Evolutionary conservation across 2,329 filamentous ascomycete genomes (phyloP).

Genomic region (Capronia coronata): DNA sequence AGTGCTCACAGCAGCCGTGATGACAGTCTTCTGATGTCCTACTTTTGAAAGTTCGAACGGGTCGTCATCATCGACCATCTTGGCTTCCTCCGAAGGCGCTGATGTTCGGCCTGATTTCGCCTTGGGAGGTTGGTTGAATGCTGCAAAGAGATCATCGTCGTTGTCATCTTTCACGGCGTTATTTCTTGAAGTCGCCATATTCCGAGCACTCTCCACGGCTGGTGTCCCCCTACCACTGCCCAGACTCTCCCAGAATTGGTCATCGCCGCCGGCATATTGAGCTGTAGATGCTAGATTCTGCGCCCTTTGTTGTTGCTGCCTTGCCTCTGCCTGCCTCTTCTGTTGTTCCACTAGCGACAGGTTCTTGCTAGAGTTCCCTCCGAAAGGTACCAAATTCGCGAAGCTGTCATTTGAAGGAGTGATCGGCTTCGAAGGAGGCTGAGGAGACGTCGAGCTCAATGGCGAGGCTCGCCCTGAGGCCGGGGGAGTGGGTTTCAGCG

Average conservation of each 20-base stretch:
- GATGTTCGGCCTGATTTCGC: constrained; percentile 30
- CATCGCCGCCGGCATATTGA: constrained; percentile 63
- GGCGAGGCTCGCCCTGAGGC: constrained; percentile 42
- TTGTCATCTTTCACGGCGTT: constrained; percentile 39
- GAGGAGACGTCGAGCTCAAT: constrained; percentile 31
- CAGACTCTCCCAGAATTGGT: constrained; percentile 68
- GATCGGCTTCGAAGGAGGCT: constrained; percentile 36
- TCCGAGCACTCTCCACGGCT: constrained; percentile 25
- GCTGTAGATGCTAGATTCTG: constrained; percentile 63
- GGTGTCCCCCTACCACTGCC: constrained; percentile 50
- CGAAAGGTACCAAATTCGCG: constrained; percentile 58
- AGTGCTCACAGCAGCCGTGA: constrained; percentile 49
- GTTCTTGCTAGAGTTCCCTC: constrained; percentile 52
- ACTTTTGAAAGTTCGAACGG: constrained; percentile 74
- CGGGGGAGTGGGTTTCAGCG: constrained; percentile 35
- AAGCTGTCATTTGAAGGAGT: constrained; percentile 50
- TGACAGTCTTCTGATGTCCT: constrained; percentile 38
- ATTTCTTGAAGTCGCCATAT: constrained; percentile 1
- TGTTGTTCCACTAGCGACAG: constrained; percentile 62
- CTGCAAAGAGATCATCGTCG: constrained; percentile 56
- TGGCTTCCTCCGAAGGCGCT: constrained; percentile 20
- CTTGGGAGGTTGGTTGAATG: constrained; percentile 46
- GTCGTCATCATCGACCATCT: constrained; percentile 63
- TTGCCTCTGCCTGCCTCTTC: constrained; percentile 68
- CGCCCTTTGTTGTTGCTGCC: constrained; percentile 66